These are phyloP conservation scores for Eudorina sp. DNA, from an alignment of 139 green algal species.

Conservation along the genomic window DNA sequence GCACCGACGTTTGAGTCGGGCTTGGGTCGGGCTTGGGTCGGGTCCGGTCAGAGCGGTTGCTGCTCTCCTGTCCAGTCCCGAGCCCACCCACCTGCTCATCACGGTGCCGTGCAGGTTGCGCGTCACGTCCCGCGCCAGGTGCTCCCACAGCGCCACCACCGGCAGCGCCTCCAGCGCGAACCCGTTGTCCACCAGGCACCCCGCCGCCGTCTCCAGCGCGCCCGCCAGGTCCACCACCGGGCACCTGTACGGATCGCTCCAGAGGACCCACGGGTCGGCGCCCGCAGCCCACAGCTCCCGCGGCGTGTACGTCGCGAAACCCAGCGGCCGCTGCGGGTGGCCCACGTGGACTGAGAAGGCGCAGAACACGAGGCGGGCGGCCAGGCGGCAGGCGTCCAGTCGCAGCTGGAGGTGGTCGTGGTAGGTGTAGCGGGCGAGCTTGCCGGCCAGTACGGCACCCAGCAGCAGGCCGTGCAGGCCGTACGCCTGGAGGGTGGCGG, in stretches of 20 bases:
- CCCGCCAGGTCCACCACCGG: conserved; percentile 66
- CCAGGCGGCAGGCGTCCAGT: conserved; percentile 61
- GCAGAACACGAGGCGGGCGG: conserved; percentile 40
- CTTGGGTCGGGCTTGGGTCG: no score
- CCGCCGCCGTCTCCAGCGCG: conserved; percentile 56
- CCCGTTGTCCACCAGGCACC: conserved; percentile 57
- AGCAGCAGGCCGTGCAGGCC: conserved; percentile 72
- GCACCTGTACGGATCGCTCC: conserved; percentile 62
- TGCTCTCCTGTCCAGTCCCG: no score
- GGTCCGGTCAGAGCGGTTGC: no score
- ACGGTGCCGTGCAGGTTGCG: conserved; percentile 55
- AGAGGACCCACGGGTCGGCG: conserved; percentile 50
- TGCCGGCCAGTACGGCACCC: conserved; percentile 67
- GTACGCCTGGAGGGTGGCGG: conserved; percentile 59
- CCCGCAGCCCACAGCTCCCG: conserved; percentile 52
- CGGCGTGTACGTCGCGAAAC: conserved; percentile 60
- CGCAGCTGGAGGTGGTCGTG: conserved; percentile 53
- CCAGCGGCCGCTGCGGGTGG: conserved; percentile 68
- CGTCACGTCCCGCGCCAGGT: conserved; percentile 52
- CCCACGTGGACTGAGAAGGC: conserved; percentile 57
- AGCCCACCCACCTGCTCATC: conserved; percentile 53
- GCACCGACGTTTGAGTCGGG: no score
- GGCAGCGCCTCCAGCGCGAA: conserved; percentile 64
- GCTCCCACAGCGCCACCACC: conserved; percentile 70
- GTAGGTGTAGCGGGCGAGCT: conserved; percentile 68